phyloP scores from a whole-genome alignment of 257 asterid species.

The Scutellaria minor region DNA sequence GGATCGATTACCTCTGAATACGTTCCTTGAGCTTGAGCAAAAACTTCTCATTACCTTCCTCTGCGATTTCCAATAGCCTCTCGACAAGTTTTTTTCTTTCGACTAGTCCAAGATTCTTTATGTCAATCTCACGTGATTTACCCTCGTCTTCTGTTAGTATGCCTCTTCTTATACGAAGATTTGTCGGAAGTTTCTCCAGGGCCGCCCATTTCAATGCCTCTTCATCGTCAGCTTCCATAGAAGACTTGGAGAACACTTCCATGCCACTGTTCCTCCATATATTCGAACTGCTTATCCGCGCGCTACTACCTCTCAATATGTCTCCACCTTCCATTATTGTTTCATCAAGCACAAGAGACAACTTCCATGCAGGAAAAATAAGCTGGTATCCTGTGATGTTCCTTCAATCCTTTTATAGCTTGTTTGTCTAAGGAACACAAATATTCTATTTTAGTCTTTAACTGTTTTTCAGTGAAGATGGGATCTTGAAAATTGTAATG shows the following conservation, averaged over 20 bases:
- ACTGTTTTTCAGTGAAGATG: constrained; percentile 29
- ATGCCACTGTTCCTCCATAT: constrained; percentile 76
- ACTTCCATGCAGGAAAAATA: constrained; percentile 37
- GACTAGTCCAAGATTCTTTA: constrained; percentile 60
- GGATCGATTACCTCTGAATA: constrained; percentile 58
- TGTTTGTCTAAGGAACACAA: constrained; percentile 4
- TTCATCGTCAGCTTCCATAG: constrained; percentile 69
- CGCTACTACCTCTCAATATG: constrained; percentile 54
- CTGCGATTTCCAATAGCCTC: constrained; percentile 66
- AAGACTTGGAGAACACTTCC: constrained; percentile 69
- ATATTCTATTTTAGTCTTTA: constrained; percentile 28
- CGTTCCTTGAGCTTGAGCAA: constrained; percentile 69
- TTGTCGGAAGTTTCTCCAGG: constrained; percentile 78
- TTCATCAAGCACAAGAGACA: constrained; percentile 32
- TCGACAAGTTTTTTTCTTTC: constrained; percentile 72
- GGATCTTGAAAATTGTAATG: constrained; percentile 36
- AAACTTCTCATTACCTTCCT: constrained; percentile 85
- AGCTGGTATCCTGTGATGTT: constrained; percentile 14
- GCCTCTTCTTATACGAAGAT: constrained; percentile 71
- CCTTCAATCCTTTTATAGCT: constrained; percentile 34
- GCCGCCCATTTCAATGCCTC: constrained; percentile 94
- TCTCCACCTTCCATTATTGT: constrained; percentile 62
- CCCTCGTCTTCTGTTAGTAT: constrained; percentile 64
- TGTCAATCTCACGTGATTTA: constrained; percentile 57
- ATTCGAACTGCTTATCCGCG: constrained; percentile 65